Percentiles rank a stretch among this genome's conserved stretches.
These are phyloP conservation scores for Chlorella sorokiniana DNA, from an alignment of 139 green algal species.

Conservation along the genomic window DNA sequence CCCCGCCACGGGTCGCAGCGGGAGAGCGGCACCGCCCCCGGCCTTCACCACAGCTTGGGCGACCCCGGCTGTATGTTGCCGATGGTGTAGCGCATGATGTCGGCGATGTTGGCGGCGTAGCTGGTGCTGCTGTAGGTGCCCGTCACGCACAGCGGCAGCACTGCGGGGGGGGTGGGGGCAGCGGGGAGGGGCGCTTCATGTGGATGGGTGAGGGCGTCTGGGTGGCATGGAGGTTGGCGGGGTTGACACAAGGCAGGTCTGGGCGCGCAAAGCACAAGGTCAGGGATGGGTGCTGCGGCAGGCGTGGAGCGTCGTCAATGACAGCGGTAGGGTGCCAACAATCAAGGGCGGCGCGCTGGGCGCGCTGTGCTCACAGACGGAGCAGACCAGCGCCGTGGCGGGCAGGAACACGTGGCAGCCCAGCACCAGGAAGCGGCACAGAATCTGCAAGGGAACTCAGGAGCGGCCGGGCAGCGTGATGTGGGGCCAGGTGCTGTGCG, in stretches of 20 bases:
- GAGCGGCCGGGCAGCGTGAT: neutral
- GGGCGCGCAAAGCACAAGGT: neutral
- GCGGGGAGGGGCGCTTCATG: too few relatives aligned
- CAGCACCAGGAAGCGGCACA: neutral
- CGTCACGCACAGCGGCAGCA: neutral
- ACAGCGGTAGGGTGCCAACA: too few relatives aligned
- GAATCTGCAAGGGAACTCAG: neutral
- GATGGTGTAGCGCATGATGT: neutral
- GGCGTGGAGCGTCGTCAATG: too few relatives aligned
- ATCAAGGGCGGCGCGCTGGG: neutral
- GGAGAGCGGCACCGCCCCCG: too few relatives aligned
- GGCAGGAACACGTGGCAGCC: neutral
- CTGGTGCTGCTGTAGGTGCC: neutral
- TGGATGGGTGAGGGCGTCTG: too few relatives aligned
- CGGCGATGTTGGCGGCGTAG: neutral
- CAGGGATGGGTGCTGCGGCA: neutral
- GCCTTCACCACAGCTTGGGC: constrained; percentile 2
- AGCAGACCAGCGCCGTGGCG: neutral
- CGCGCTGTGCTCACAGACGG: neutral
- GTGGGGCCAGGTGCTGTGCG: too few relatives aligned
- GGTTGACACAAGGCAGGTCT: too few relatives aligned
- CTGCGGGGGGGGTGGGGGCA: neutral
- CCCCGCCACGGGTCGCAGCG: too few relatives aligned
- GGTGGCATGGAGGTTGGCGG: too few relatives aligned
- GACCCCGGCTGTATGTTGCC: neutral